Percentiles rank a stretch among this genome's conserved stretches.
phyloP scores from a whole-genome alignment of 352 stramenopile species.

The Aphanomyces stellatus region DNA sequence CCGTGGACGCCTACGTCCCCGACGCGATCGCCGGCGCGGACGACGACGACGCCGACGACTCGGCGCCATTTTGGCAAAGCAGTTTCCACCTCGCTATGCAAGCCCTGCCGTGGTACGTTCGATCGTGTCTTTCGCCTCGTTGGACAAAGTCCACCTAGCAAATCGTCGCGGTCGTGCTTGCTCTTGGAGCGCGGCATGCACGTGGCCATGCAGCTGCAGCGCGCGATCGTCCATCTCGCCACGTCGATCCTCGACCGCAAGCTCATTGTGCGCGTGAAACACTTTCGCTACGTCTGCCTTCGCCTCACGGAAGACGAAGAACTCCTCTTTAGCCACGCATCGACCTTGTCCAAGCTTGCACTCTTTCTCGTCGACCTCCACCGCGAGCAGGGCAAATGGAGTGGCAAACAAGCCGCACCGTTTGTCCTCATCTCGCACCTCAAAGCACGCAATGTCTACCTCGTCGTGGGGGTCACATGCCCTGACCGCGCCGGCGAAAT shows the following conservation, averaged over 20 bases:
- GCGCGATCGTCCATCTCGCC: slow-evolving; percentile 89
- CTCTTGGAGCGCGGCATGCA: slow-evolving; percentile 91
- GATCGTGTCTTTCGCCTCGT: too few species aligned
- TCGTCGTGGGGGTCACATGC: slow-evolving; percentile 94
- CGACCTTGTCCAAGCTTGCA: slow-evolving; percentile 90
- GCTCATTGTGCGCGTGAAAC: slow-evolving; percentile 90
- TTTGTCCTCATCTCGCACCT: slow-evolving; percentile 76
- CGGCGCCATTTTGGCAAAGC: slow-evolving; percentile 47
- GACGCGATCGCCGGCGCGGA: neutral
- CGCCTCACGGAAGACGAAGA: slow-evolving; percentile 76
- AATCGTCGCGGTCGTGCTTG: slow-evolving; percentile 33
- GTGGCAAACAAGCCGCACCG: slow-evolving; percentile 70
- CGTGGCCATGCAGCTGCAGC: slow-evolving; percentile 92
- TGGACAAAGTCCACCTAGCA: neutral
- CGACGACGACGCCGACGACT: slow-evolving; percentile 4
- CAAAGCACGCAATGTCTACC: slow-evolving; percentile 88
- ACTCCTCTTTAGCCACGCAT: slow-evolving; percentile 89
- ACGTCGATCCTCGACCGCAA: slow-evolving; percentile 94
- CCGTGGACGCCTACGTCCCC: slow-evolving; percentile 3
- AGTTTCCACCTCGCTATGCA: slow-evolving; percentile 75
- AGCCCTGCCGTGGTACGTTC: slow-evolving; percentile 42
- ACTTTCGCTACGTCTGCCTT: slow-evolving; percentile 96
- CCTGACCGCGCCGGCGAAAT: slow-evolving; percentile 83
- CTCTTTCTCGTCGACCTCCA: slow-evolving; percentile 94
- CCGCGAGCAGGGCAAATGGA: slow-evolving; percentile 92